Conservation (phyloP, 306 rosid species). For the Cucurbita argyrosperma region DNA sequence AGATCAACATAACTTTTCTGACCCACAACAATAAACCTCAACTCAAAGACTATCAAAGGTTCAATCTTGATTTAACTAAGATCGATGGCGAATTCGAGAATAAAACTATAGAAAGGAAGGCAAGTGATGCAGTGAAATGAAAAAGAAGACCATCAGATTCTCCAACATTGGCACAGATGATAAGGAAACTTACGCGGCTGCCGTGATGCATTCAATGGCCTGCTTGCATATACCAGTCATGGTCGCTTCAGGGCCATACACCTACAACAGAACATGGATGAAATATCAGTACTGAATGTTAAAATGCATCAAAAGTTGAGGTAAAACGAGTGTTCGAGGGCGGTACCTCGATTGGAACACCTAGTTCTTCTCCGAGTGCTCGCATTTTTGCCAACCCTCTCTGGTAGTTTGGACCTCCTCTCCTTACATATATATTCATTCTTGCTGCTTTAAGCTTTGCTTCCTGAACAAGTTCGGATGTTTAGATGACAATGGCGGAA, state of each 20-base stretch:
- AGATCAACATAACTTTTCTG: no score
- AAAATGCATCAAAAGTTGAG: background rate
- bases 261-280: background rate
- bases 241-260: conserved; percentile 12
- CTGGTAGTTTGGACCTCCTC: conserved; percentile 99
- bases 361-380: conserved; percentile 69
- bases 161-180: background rate
- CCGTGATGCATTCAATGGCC: conserved; percentile 8
- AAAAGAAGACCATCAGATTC: background rate
- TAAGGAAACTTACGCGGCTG: background rate
- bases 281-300: background rate
- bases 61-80: background rate
- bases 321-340: background rate
- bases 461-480: conserved; percentile 30
- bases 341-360: conserved; percentile 80
- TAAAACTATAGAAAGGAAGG: background rate
- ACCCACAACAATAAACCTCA: no score
- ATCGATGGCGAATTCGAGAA: background rate
- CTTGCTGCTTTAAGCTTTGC: conserved; percentile 69
- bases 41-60: no score
- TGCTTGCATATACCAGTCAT: conserved; percentile 11
- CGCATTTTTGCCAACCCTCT: conserved; percentile 77
- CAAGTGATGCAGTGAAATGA: background rate
- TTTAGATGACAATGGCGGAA: background rate
- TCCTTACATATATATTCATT: conserved; percentile 78